Conservation (phyloP, 495 filamentous ascomycete genomes). For the Penicillium desertorum region DNA sequence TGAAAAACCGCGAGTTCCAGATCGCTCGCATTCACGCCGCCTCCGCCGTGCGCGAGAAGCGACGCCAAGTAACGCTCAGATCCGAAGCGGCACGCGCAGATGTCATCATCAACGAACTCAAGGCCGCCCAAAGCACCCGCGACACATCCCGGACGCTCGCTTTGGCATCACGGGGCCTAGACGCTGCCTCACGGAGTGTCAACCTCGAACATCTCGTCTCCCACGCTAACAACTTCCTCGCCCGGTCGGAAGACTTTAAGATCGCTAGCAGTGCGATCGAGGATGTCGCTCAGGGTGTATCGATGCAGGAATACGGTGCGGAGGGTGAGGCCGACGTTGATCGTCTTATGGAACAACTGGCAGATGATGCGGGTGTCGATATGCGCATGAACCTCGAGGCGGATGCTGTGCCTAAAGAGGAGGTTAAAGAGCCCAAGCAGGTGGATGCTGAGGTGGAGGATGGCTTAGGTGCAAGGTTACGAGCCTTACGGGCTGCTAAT, state of each 20-base stretch:
- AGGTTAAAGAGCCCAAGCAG: slow-evolving; percentile 40
- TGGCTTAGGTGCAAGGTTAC: slow-evolving; percentile 43
- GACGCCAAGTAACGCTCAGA: slow-evolving; percentile 46
- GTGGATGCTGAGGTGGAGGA: slow-evolving; percentile 42
- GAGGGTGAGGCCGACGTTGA: slow-evolving; percentile 50
- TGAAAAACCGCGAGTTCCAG: slow-evolving; percentile 52
- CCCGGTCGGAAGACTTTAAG: slow-evolving; percentile 49
- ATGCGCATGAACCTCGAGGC: slow-evolving; percentile 43
- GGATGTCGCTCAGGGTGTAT: slow-evolving; percentile 48
- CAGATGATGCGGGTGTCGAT: slow-evolving; percentile 50
- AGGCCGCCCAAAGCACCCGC: slow-evolving; percentile 48
- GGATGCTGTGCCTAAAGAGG: slow-evolving; percentile 39
- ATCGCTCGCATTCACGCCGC: slow-evolving; percentile 52
- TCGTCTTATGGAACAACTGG: slow-evolving; percentile 49
- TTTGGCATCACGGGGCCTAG: slow-evolving; percentile 43
- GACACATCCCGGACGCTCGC: slow-evolving; percentile 49
- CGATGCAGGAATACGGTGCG: slow-evolving; percentile 49
- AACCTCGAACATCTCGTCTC: slow-evolving; percentile 46
- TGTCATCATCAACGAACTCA: slow-evolving; percentile 52
- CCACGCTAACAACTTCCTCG: slow-evolving; percentile 50
- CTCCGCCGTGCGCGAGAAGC: slow-evolving; percentile 49
- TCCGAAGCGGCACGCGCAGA: slow-evolving; percentile 50
- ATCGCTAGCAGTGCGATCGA: slow-evolving; percentile 49
- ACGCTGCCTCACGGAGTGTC: slow-evolving; percentile 46
- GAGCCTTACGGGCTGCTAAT: slow-evolving; percentile 45